A percentile compares a stretch with the other conserved stretches of the same genome.
Conservation (phyloP, 176 grass and related monocot species). For the Coix lacrymajobi region DNA sequence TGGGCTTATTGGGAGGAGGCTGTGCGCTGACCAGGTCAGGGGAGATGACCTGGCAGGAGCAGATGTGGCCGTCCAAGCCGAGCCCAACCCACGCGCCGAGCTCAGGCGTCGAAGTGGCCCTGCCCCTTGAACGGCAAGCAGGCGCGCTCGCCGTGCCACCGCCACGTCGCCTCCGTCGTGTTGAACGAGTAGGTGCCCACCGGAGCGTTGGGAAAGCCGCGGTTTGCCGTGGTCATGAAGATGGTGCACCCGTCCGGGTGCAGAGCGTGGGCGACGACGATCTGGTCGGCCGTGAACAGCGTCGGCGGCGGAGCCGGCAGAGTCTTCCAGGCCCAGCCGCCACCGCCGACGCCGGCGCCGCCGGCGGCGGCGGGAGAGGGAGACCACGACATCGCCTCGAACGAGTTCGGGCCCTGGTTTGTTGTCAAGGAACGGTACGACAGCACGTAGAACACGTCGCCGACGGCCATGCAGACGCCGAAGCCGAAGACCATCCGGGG, state of each 20-base stretch:
- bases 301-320: background rate
- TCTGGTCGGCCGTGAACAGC: background rate
- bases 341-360: too few relatives aligned
- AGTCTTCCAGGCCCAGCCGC: background rate
- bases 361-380: too few relatives aligned
- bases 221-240: background rate
- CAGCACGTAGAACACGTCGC: background rate
- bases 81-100: background rate
- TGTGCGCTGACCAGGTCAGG: background rate
- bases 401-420: background rate
- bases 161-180: background rate
- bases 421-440: background rate
- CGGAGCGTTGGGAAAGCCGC: too few relatives aligned
- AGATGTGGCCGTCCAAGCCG: background rate
- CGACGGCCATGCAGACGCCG: background rate
- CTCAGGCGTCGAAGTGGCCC: background rate
- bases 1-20: too few relatives aligned
- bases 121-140: background rate
- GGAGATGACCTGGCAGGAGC: background rate
- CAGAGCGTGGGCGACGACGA: background rate
- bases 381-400: background rate
- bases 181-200: slow-evolving; percentile 2
- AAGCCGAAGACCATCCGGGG: background rate
- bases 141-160: background rate
- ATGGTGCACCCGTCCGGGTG: background rate